Conservation (phyloP, 768 basidiomycete genomes). For the Gloeopeniophorella convolvens region DNA sequence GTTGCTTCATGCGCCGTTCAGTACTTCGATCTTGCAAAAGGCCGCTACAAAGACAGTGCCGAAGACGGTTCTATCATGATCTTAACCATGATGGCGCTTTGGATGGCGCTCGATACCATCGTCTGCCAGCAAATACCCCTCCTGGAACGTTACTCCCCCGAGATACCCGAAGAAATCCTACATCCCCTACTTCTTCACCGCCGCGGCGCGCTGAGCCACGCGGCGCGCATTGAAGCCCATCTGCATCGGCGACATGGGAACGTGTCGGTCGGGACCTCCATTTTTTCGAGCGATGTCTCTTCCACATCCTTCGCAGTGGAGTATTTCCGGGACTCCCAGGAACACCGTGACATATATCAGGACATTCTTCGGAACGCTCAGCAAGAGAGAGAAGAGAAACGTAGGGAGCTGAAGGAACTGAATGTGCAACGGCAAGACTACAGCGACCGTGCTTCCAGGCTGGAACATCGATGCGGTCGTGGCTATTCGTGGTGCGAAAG, state of each 20-base stretch:
- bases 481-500: background rate
- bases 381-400: background rate
- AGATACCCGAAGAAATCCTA: constrained; percentile 33
- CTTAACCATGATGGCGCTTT: constrained; percentile 39
- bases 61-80: constrained; percentile 34
- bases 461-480: background rate
- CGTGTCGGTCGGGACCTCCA: background rate
- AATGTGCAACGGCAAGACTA: background rate
- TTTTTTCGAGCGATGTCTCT: background rate
- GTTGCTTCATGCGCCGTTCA: background rate
- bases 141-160: constrained; percentile 39
- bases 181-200: constrained; percentile 36
- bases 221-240: background rate
- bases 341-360: background rate
- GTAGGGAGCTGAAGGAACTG: background rate
- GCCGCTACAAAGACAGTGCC: background rate
- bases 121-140: constrained; percentile 31
- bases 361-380: background rate
- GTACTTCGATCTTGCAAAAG: background rate
- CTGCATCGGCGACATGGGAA: background rate
- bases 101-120: constrained; percentile 40
- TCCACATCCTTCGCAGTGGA: background rate
- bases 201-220: background rate
- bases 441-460: background rate
- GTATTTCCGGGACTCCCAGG: background rate